A percentile compares a stretch with the other conserved stretches of the same genome.
These are phyloP conservation scores for Acidiella bohemica DNA, from an alignment of 495 filamentous ascomycete species.

Conservation along the genomic window DNA sequence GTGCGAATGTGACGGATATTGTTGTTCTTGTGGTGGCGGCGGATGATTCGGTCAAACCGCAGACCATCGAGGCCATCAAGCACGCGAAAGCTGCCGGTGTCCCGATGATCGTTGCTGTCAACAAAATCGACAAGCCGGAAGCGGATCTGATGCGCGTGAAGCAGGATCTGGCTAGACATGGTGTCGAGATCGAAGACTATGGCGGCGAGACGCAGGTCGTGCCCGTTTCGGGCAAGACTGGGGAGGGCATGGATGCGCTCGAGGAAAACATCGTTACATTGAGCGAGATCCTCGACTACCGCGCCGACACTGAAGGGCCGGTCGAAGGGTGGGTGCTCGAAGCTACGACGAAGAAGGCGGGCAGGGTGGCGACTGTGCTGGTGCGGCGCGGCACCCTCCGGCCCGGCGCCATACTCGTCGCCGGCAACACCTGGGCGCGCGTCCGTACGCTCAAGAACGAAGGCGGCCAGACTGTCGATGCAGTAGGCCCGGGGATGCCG, in stretches of 20 bases:
- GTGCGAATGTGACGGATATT: conserved; percentile 93
- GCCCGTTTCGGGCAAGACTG: conserved; percentile 82
- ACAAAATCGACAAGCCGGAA: conserved; percentile 84
- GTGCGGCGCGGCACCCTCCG: conserved; percentile 76
- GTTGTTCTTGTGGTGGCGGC: conserved; percentile 92
- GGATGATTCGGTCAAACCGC: conserved; percentile 94
- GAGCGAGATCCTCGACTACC: conserved; percentile 78
- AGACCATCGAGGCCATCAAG: conserved; percentile 92
- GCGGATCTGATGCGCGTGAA: conserved; percentile 72
- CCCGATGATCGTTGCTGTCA: conserved; percentile 96
- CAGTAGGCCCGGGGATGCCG: conserved; percentile 76
- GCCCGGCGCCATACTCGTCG: conserved; percentile 71
- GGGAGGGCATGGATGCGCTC: conserved; percentile 77
- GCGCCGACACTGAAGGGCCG: conserved; percentile 60
- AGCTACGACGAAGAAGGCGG: conserved; percentile 74
- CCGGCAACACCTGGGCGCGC: conserved; percentile 71
- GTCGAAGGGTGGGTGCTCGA: conserved; percentile 93
- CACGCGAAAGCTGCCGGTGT: conserved; percentile 84
- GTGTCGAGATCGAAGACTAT: conserved; percentile 85
- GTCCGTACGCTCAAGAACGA: conserved; percentile 76
- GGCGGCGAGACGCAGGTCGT: conserved; percentile 92
- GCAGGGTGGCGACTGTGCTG: conserved; percentile 78
- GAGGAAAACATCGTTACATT: conserved; percentile 78
- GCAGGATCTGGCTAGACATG: conserved; percentile 68
- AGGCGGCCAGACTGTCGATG: conserved; percentile 54